Evolutionary conservation across 2,329 filamentous ascomycete genomes (phyloP), one percentile per base, ranked within the genome.

Genomic region (Pseudopithomyces chartarum): DNA sequence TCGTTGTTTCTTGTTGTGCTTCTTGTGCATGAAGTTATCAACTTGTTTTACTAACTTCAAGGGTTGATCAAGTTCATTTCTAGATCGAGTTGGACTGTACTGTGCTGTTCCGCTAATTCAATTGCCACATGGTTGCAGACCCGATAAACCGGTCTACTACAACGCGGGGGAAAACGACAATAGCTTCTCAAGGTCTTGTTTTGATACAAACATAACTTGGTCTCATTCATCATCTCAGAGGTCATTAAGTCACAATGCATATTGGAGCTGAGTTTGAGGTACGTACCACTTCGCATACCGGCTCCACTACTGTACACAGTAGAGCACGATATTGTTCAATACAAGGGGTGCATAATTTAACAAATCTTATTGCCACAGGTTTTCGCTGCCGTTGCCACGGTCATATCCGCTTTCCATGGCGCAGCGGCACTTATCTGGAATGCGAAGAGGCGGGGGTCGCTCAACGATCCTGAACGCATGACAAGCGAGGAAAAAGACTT

Each of bases 371-470:
- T 29, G 7, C n/a, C 22, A 32, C 29, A 79, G 69, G 76, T 78
- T 6, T 65, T 76, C 44, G 73, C 69, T 22, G 77, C 76, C 48
- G 75, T 80, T n/a, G 66, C 74, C n/a, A 75, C 77, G 8, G 72
- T 80, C 11, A 67, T 78, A 8, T 76, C 73, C 11, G 76, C 77
- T 7, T 80, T 80, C 59, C 75, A 78, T 58, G 73, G 68, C n/a
- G 76, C 70, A 15, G 73, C 76, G 29, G 76, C 78, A 26, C 62
- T 78, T 47, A 61, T 75, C 29, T 67, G 73, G 42, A 63, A 67
- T 19, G 66, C 78, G 57, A 72, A 72, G 58, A 69, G 73, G 55
- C 71, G 70, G 53, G 55, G 60, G 23, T 57, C 61, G 46, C 69
- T 68, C 26, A 65, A 20, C 15, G 1, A 67, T 17, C 63, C 67